Evolutionary conservation across 257 asterid species (phyloP), one percentile per base, ranked within the genome.

Genomic region (Lavandula angustifolia): DNA sequence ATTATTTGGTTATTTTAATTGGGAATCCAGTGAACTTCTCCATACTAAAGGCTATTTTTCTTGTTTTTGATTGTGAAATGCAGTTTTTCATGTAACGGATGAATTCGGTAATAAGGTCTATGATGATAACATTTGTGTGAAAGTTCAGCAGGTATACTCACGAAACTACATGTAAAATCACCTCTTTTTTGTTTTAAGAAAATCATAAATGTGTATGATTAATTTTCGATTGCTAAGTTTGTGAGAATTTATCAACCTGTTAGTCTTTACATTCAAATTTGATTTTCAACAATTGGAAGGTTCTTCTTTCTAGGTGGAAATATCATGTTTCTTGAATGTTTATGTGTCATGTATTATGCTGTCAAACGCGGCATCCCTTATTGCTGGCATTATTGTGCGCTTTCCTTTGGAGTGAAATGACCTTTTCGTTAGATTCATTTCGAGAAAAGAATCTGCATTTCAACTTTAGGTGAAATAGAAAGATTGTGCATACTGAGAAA

Each of bases 1-100:
- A 3, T 22, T 56, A 6, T 63, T 40, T 12, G 41, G 33, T 54
- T 3, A 12, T 37, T 37, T 37, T 37, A 5, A 37, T 1, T 5
- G 7, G 7, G 4, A 33, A 33, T 33, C 37, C 4, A 18, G 47
- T 71, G 8, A 29, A 16, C 3, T 62, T 51, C 14, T 63, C 7
- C 10, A 29, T 43, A 35, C 16, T 78, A 48, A 53, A 6, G 67
- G 33, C 48, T 6, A 22, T 62, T 43, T 35, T 37, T 37, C 52
- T 46, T 58, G 52, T 67, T 54, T 51, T 11, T 13, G 9, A 8
- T 59, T 49, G 52, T 75, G 18, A 5, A 57, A 47, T 79, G 78
- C 87, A 89, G 98, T 89, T 53, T 92, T 92, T 67, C 87, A 92
- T 81, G 96, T 92, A 14, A 92, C 95, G 14, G 97, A 89, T 60